Conservation (phyloP, 257 asterid genomes). For the Fraxinus anomala region DNA sequence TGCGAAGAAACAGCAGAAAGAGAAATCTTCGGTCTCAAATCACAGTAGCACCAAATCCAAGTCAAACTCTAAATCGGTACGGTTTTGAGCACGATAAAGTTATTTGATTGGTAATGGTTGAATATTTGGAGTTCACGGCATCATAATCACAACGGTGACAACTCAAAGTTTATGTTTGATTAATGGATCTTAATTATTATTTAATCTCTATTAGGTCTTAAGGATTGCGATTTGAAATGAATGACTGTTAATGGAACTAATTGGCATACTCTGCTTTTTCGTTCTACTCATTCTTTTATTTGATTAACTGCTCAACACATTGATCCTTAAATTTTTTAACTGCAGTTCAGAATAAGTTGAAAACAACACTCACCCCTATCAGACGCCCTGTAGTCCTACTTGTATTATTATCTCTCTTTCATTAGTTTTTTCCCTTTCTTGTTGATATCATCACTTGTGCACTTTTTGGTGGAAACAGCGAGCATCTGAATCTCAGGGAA, state of each 20-base stretch:
- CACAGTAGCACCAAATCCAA: conserved; percentile 55
- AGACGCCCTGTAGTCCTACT: neutral
- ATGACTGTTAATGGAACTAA: neutral
- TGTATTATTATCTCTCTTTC: neutral
- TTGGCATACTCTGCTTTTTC: neutral
- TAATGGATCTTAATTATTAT: neutral
- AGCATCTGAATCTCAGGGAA: conserved; percentile 41
- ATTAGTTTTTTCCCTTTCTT: neutral
- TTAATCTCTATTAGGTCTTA: neutral
- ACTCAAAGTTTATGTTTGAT: neutral
- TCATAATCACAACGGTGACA: neutral
- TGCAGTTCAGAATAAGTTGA: neutral
- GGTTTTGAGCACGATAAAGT: conserved; percentile 4
- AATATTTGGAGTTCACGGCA: neutral
- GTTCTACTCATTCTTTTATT: neutral
- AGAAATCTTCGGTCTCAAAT: conserved; percentile 56
- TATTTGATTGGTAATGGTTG: neutral
- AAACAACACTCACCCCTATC: neutral
- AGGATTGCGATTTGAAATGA: neutral
- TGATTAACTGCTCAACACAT: neutral
- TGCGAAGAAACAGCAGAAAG: conserved; percentile 61
- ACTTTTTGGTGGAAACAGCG: conserved; percentile 35
- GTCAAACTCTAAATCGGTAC: conserved; percentile 60
- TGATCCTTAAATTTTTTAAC: neutral
- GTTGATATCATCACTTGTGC: neutral